Percentiles rank a stretch among this genome's conserved stretches.
Conservation (phyloP, 805 yeast species). For the Metschnikowia gelsemii region DNA sequence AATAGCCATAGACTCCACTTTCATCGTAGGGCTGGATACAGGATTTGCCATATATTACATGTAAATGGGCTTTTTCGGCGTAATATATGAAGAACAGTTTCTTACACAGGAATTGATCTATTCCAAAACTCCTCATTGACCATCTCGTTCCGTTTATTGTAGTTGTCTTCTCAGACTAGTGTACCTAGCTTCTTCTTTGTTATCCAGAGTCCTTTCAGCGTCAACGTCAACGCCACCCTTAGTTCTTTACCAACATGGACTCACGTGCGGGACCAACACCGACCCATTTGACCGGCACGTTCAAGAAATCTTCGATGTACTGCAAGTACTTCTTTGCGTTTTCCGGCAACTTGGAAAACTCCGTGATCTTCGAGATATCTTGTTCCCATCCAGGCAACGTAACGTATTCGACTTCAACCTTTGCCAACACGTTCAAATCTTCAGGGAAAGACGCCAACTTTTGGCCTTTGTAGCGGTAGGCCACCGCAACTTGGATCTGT, state of each 20-base stretch:
- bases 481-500: conserved; percentile 84
- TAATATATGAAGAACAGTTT: too few species aligned
- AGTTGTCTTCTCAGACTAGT: too few species aligned
- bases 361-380: conserved; percentile 70
- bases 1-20: too few species aligned
- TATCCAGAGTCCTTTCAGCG: not conserved
- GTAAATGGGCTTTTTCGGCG: too few species aligned
- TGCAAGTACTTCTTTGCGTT: conserved; percentile 82
- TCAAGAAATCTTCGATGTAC: conserved; percentile 80
- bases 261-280: conserved; percentile 99
- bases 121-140: too few species aligned
- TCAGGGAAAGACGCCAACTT: conserved; percentile 83
- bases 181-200: too few species aligned
- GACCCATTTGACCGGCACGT: conserved; percentile 91
- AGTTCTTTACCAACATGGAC: conserved; percentile 69
- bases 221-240: not conserved
- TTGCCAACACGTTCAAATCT: conserved; percentile 76
- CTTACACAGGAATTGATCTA: too few species aligned
- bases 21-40: too few species aligned
- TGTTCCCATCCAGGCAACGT: conserved; percentile 93
- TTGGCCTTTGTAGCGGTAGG: conserved; percentile 79
- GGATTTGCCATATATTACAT: too few species aligned
- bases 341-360: conserved; percentile 78
- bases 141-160: too few species aligned
- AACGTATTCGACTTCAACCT: conserved; percentile 88